phyloP scores from a whole-genome alignment of 345 rosid genomes.

The Rhodamnia argentea region DNA sequence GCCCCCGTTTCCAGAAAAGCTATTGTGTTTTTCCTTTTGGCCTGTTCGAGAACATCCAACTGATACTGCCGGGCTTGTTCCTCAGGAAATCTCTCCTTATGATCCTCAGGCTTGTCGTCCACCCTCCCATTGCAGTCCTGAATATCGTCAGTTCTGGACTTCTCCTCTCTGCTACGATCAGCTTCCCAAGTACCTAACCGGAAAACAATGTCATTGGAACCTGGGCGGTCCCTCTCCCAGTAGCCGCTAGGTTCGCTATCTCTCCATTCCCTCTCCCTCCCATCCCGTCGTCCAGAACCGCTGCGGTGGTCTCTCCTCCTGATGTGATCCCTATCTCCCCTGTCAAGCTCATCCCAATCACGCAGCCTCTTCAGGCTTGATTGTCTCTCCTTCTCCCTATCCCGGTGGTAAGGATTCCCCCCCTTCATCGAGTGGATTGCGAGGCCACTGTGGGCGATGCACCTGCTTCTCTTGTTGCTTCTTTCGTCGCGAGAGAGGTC shows the following conservation, averaged over 20 bases:
- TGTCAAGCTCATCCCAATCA: constrained; percentile 47
- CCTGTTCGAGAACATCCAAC: constrained; percentile 95
- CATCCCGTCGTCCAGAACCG: constrained; percentile 36
- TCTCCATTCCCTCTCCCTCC: constrained; percentile 52
- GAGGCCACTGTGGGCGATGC: constrained; percentile 18
- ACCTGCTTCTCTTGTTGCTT: constrained; percentile 36
- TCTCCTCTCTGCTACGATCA: constrained; percentile 41
- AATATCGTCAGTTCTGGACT: constrained; percentile 21
- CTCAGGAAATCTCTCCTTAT: constrained; percentile 62
- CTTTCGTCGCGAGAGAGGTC: constrained; percentile 31
- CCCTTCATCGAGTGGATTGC: constrained; percentile 33
- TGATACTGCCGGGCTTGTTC: constrained; percentile 91
- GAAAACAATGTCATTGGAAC: constrained; percentile 65
- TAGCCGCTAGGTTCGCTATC: constrained; percentile 70
- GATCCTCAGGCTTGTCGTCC: constrained; percentile 46
- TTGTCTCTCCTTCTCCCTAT: constrained; percentile 48
- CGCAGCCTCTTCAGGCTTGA: constrained; percentile 47
- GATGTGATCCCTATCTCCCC: constrained; percentile 43
- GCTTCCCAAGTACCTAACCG: constrained; percentile 80
- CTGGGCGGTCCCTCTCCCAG: constrained; percentile 87
- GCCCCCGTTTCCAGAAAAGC: constrained; percentile 99
- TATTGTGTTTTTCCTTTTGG: constrained; percentile 78
- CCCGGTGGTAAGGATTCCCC: constrained; percentile 32
- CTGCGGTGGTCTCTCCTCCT: constrained; percentile 46
- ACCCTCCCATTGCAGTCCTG: constrained; percentile 32